These are phyloP conservation scores for Penicillium digitatum DNA, from an alignment of 2,329 filamentous ascomycete genomes.

Conservation along the genomic window DNA sequence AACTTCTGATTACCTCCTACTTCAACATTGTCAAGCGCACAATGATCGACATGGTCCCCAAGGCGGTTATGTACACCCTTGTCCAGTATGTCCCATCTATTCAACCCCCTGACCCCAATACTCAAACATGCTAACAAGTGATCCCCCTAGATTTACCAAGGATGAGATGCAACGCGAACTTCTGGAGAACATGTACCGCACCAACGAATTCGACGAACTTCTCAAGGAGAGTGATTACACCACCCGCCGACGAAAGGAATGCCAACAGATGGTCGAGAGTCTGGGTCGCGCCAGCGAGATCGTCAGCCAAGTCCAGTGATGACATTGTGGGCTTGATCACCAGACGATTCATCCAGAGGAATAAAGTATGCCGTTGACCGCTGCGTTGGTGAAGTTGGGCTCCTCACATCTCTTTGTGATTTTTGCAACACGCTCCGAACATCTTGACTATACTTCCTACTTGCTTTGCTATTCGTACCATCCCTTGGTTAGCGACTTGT, in stretches of 20 bases:
- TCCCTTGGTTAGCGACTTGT: slow-evolving; percentile 6
- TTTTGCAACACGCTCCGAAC: slow-evolving; percentile 12
- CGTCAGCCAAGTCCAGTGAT: slow-evolving; percentile 69
- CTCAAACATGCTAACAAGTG: slow-evolving; percentile 12
- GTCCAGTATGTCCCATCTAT: slow-evolving; percentile 67
- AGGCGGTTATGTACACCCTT: slow-evolving; percentile 96
- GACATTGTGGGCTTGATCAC: not conserved
- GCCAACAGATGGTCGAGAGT: slow-evolving; percentile 98
- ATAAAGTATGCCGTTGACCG: not conserved
- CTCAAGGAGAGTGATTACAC: slow-evolving; percentile 99
- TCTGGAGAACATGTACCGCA: slow-evolving; percentile 95
- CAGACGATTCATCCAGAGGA: not conserved
- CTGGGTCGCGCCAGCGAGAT: slow-evolving; percentile 88
- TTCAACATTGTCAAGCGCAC: slow-evolving; percentile 97
- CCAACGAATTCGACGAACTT: slow-evolving; percentile 82
- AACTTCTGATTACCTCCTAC: slow-evolving; percentile 93
- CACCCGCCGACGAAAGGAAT: slow-evolving; percentile 89
- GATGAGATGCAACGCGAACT: slow-evolving; percentile 98
- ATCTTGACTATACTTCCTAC: slow-evolving; percentile 16
- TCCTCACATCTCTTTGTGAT: slow-evolving; percentile 14
- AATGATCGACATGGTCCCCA: slow-evolving; percentile 99
- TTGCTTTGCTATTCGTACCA: slow-evolving; percentile 5
- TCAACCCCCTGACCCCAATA: too few species aligned
- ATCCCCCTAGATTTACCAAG: slow-evolving; percentile 69
- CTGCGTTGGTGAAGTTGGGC: slow-evolving; percentile 20